phyloP scores from a whole-genome alignment of 2,329 filamentous ascomycete species.

The Ustulina deusta region DNA sequence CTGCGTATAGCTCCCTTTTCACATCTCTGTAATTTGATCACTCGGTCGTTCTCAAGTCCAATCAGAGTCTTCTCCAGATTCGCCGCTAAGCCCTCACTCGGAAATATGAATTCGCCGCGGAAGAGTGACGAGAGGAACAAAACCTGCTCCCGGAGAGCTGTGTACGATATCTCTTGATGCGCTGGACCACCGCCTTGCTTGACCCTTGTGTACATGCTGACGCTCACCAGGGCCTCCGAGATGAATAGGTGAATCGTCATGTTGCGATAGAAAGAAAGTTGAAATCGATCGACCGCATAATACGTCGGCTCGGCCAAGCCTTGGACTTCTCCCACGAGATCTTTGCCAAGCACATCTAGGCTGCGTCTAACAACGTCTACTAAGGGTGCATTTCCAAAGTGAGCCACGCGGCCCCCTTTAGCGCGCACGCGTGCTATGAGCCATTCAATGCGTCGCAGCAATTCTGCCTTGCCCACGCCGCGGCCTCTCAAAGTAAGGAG shows the following conservation, averaged over 20 bases:
- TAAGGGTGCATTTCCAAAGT: conserved; percentile 86
- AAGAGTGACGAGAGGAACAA: conserved; percentile 93
- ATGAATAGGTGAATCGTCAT: conserved; percentile 99
- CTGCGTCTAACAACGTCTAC: conserved; percentile 88
- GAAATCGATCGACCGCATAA: conserved; percentile 95
- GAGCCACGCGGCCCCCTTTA: conserved; percentile 91
- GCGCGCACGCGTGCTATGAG: conserved; percentile 82
- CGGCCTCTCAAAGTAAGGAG: conserved; percentile 90
- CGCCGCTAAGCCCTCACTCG: conserved; percentile 80
- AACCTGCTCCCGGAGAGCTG: conserved; percentile 81
- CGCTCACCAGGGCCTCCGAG: conserved; percentile 89
- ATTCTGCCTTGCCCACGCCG: conserved; percentile 87
- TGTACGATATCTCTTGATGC: conserved; percentile 81
- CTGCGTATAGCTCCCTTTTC: conserved; percentile 68
- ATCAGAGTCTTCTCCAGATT: conserved; percentile 85
- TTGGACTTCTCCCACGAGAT: conserved; percentile 83
- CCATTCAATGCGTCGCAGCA: conserved; percentile 91
- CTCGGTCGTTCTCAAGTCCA: conserved; percentile 80
- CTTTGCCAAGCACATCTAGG: conserved; percentile 89
- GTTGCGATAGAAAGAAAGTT: conserved; percentile 97
- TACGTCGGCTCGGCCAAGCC: conserved; percentile 91
- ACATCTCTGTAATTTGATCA: conserved; percentile 76
- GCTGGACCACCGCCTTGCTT: conserved; percentile 90
- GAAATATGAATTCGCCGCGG: conserved; percentile 96
- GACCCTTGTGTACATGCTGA: conserved; percentile 88